Conservation (phyloP, 2,329 filamentous ascomycete genomes). For the Hypoxylon sp. region DNA sequence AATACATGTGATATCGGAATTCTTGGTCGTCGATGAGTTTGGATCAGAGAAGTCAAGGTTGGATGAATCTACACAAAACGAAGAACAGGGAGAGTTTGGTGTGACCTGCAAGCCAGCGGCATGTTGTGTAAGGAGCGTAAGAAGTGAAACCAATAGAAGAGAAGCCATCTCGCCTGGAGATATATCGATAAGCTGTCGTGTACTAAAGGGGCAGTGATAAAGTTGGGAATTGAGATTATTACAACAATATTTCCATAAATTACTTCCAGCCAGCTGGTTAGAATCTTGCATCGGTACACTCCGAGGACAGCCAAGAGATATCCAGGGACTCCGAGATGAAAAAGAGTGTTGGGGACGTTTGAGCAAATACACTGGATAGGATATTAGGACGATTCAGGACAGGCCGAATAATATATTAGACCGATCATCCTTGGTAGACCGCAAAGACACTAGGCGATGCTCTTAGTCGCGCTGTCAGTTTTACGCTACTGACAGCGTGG, state of each 20-base stretch:
- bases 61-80: slow-evolving; percentile 62
- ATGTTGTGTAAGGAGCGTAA: slow-evolving; percentile 44
- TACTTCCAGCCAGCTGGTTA: slow-evolving; percentile 52
- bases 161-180: slow-evolving; percentile 48
- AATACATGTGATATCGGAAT: slow-evolving; percentile 62
- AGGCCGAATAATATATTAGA: slow-evolving; percentile 40
- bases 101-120: slow-evolving; percentile 61
- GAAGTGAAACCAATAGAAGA: slow-evolving; percentile 44
- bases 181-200: slow-evolving; percentile 13
- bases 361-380: not conserved
- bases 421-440: not conserved
- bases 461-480: slow-evolving; percentile 14
- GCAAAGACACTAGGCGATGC: not conserved
- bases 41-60: slow-evolving; percentile 60
- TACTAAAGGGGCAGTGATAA: slow-evolving; percentile 18
- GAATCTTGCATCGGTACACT: slow-evolving; percentile 17
- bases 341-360: slow-evolving; percentile 13
- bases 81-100: slow-evolving; percentile 67
- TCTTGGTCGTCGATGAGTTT: slow-evolving; percentile 60
- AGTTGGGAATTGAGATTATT: slow-evolving; percentile 37
- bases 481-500: slow-evolving; percentile 18
- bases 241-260: slow-evolving; percentile 40
- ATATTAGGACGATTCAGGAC: slow-evolving; percentile 14
- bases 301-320: slow-evolving; percentile 34
- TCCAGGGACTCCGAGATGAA: slow-evolving; percentile 34